A percentile compares a stretch with the other conserved stretches of the same genome.
Conservation (phyloP, 2,329 filamentous ascomycete genomes). For the Xylaria sp. region DNA sequence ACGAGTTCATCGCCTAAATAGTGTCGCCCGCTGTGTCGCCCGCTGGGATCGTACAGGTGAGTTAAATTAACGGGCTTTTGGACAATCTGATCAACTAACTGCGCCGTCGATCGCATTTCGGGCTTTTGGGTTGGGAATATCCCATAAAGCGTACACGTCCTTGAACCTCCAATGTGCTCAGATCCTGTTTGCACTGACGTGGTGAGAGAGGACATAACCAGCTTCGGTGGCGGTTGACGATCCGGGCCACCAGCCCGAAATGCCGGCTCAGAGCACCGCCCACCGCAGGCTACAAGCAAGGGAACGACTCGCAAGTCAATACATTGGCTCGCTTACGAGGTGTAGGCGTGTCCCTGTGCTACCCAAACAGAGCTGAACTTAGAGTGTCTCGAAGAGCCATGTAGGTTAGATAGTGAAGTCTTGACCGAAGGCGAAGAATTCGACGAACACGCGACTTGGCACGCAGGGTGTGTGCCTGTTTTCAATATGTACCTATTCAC, state of each 20-base stretch:
- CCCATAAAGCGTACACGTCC: slow-evolving; percentile 5
- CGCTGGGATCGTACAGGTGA: neutral
- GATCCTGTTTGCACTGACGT: slow-evolving; percentile 11
- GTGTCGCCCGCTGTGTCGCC: neutral
- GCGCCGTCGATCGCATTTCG: neutral
- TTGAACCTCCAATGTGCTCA: slow-evolving; percentile 17
- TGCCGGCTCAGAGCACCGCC: slow-evolving; percentile 10
- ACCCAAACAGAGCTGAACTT: neutral
- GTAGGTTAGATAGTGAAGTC: neutral
- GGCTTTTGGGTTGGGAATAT: neutral
- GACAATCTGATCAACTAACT: neutral
- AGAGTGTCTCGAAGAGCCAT: neutral
- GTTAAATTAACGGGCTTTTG: neutral
- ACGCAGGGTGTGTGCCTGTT: neutral
- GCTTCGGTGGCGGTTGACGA: slow-evolving; percentile 8
- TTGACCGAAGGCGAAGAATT: neutral
- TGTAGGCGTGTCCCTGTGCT: neutral
- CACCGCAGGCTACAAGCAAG: neutral
- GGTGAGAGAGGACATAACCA: slow-evolving; percentile 5
- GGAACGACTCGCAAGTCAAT: neutral
- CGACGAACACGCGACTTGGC: neutral
- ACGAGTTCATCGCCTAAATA: neutral
- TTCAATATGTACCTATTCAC: neutral
- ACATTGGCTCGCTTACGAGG: neutral
- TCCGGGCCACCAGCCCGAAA: slow-evolving; percentile 28